These are phyloP conservation scores for Bryoerythrophyllum caledonicum DNA, from an alignment of 225 moss, liverwort and hornwort species.

Conservation along the genomic window DNA sequence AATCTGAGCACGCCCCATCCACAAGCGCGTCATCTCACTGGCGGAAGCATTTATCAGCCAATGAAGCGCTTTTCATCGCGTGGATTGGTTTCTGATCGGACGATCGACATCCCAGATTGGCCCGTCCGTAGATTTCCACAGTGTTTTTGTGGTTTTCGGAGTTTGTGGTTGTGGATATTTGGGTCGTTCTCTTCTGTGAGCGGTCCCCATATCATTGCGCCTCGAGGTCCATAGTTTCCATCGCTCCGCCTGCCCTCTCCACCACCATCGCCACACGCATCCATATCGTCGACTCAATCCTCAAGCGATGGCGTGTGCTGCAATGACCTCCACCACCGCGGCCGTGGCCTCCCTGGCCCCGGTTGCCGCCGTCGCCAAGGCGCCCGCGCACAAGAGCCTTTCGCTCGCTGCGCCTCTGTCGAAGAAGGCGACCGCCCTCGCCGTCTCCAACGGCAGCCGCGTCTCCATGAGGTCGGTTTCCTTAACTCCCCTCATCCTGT, in stretches of 20 bases:
- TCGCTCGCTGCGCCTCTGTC: slow-evolving; percentile 12
- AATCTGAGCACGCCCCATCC: no score
- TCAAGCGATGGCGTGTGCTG: slow-evolving; percentile 51
- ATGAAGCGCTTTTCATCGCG: no score
- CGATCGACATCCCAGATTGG: neutral
- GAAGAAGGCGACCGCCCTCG: slow-evolving; percentile 26
- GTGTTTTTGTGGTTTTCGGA: slow-evolving; percentile 12
- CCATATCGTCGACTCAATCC: neutral
- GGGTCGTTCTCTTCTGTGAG: neutral
- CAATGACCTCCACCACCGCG: slow-evolving; percentile 31
- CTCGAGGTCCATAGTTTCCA: neutral
- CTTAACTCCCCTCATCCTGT: slow-evolving; percentile 1
- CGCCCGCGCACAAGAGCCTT: slow-evolving; percentile 13
- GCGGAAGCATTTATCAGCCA: no score
- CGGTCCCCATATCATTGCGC: slow-evolving; percentile 6
- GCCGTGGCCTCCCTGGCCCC: slow-evolving; percentile 34
- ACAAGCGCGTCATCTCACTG: no score
- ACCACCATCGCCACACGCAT: no score
- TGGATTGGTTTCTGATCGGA: no score
- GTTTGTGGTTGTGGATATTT: slow-evolving; percentile 22
- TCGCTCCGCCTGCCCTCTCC: neutral
- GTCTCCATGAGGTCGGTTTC: slow-evolving; percentile 52
- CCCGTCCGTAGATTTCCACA: slow-evolving; percentile 21
- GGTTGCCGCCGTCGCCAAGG: slow-evolving; percentile 13
- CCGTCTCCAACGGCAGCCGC: slow-evolving; percentile 42